Percentiles rank a stretch among this genome's conserved stretches.
Evolutionary conservation across 2,329 filamentous ascomycete species (phyloP).

Genomic region (Epicoccum sorghinum): DNA sequence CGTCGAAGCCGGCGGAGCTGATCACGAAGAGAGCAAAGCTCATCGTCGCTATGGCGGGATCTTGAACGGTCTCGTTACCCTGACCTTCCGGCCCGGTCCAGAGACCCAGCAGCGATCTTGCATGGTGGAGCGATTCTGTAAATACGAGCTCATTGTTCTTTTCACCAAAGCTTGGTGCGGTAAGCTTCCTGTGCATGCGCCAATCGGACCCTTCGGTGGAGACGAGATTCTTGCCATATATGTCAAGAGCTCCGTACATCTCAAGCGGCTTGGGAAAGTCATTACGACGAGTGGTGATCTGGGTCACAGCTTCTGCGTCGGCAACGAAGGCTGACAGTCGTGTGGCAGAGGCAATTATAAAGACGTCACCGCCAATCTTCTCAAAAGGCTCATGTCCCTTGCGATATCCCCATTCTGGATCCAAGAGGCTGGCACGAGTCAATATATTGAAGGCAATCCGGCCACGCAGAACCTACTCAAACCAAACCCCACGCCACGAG

Average conservation of each 20-base stretch:
- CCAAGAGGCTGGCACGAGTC: conserved; percentile 53
- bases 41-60: conserved; percentile 70
- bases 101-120: conserved; percentile 46
- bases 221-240: conserved; percentile 75
- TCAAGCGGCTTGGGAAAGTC: conserved; percentile 73
- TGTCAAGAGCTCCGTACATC: conserved; percentile 63
- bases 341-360: conserved; percentile 67
- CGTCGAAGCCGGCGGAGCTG: conserved; percentile 74
- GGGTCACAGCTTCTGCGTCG: conserved; percentile 68
- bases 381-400: conserved; percentile 64
- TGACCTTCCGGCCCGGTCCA: conserved; percentile 37
- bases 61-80: conserved; percentile 56
- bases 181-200: conserved; percentile 75
- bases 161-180: conserved; percentile 76
- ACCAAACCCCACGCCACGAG: conserved; percentile 62
- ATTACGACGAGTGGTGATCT: conserved; percentile 70
- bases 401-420: conserved; percentile 67
- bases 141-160: conserved; percentile 74
- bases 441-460: conserved; percentile 5
- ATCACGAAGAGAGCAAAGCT: conserved; percentile 64
- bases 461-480: conserved; percentile 59
- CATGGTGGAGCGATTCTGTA: conserved; percentile 67
- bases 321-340: conserved; percentile 62
- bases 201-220: conserved; percentile 72
- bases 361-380: conserved; percentile 64